Conservation (phyloP, 352 stramenopile genomes). For the Phytophthora meadii region DNA sequence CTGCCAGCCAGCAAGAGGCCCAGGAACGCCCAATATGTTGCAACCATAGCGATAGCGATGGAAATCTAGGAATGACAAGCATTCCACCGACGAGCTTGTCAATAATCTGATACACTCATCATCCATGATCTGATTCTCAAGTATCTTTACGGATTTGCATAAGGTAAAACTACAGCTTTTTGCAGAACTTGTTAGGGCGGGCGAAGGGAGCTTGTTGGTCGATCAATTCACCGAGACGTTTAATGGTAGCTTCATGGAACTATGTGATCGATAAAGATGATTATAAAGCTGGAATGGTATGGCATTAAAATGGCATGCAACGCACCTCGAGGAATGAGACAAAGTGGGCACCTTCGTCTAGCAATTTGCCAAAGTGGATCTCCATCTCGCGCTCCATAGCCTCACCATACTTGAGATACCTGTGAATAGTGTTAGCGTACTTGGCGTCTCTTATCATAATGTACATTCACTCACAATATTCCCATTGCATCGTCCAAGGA, state of each 20-base stretch:
- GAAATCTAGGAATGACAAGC: constrained; percentile 15
- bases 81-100: background rate
- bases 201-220: constrained; percentile 58
- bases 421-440: constrained; percentile 3
- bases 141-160: constrained; percentile 1
- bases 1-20: background rate
- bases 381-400: constrained; percentile 87
- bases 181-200: constrained; percentile 60
- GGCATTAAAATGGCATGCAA: background rate
- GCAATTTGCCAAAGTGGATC: constrained; percentile 67
- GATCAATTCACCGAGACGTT: constrained; percentile 66
- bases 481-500: constrained; percentile 80
- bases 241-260: constrained; percentile 70
- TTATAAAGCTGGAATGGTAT: background rate
- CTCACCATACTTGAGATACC: constrained; percentile 80
- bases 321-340: constrained; percentile 70
- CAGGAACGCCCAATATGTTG: constrained; percentile 14
- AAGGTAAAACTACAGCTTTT: constrained; percentile 43
- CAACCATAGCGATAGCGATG: background rate
- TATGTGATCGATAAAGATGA: constrained; percentile 12
- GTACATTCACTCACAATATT: constrained; percentile 59
- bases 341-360: constrained; percentile 67
- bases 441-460: background rate
- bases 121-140: constrained; percentile 11
- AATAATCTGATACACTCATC: constrained; percentile 18